phyloP scores from a whole-genome alignment of 208 protist species.

The Vickermania spadyakhi region DNA sequence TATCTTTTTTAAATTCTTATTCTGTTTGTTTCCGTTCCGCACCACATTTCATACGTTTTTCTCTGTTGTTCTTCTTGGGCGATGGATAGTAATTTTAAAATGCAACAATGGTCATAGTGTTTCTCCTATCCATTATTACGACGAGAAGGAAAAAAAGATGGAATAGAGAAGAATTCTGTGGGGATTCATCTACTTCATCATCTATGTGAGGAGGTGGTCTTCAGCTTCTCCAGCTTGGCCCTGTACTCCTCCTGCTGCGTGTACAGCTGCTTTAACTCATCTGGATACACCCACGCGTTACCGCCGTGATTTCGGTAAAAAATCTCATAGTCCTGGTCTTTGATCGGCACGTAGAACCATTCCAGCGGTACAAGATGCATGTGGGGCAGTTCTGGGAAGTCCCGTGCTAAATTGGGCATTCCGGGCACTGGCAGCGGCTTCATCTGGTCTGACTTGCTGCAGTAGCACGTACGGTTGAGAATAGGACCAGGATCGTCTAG shows the following conservation, averaged over 20 bases:
- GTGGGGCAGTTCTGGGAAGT: constrained; percentile 27
- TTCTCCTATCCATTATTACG: no score
- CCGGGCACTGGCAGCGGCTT: constrained; percentile 9
- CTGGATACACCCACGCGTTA: constrained; percentile 31
- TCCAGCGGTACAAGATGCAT: constrained; percentile 46
- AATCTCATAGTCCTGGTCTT: constrained; percentile 30
- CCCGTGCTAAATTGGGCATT: constrained; percentile 13
- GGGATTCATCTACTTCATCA: no score
- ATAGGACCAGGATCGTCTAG: constrained; percentile 75
- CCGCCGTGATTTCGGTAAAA: constrained; percentile 72
- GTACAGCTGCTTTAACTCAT: constrained; percentile 23
- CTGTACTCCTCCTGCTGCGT: constrained; percentile 12
- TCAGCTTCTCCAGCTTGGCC: background rate
- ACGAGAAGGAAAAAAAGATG: no score
- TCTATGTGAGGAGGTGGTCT: no score
- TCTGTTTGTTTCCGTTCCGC: no score
- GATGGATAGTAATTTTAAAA: no score
- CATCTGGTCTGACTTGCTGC: constrained; percentile 12
- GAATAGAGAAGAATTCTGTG: no score
- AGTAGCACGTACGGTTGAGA: constrained; percentile 72
- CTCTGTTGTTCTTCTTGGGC: no score
- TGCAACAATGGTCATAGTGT: no score
- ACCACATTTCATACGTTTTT: no score
- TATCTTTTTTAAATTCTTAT: no score
- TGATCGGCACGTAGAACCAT: constrained; percentile 76